Conservation (phyloP, 2,329 filamentous ascomycete species). For the Fusarium buharicum region DNA sequence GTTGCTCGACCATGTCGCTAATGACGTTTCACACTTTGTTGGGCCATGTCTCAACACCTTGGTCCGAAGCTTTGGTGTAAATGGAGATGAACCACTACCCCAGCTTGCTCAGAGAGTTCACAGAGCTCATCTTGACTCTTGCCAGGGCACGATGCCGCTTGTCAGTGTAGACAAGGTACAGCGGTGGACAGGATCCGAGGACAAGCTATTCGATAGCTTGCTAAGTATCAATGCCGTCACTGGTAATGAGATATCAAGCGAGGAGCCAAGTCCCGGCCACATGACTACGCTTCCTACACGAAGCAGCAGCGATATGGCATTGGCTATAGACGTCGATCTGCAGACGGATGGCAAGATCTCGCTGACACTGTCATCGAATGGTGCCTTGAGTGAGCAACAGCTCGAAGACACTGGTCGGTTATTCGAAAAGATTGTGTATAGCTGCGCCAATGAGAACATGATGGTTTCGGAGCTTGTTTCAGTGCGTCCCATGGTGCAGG, state of each 20-base stretch:
- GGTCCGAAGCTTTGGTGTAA: background rate
- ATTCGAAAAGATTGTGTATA: slow-evolving; percentile 14
- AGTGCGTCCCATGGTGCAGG: background rate
- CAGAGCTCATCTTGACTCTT: background rate
- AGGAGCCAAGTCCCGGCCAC: background rate
- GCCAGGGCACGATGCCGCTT: slow-evolving; percentile 10
- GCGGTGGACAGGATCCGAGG: slow-evolving; percentile 15
- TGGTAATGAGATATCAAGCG: rapidly evolving
- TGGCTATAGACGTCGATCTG: slow-evolving; percentile 20
- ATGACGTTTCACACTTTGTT: background rate
- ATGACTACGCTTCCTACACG: slow-evolving; percentile 5
- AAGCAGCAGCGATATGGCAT: slow-evolving; percentile 21
- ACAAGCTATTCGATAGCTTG: slow-evolving; percentile 23
- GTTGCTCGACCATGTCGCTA: background rate
- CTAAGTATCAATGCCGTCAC: slow-evolving; percentile 19
- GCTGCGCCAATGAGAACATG: background rate
- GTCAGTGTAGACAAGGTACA: slow-evolving; percentile 19
- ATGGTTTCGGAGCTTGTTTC: background rate
- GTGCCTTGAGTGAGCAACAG: background rate
- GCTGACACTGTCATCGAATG: slow-evolving; percentile 9
- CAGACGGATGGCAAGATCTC: slow-evolving; percentile 11
- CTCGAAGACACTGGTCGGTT: background rate
- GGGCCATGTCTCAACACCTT: slow-evolving; percentile 26
- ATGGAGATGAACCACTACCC: background rate
- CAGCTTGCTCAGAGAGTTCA: slow-evolving; percentile 8